Evolutionary conservation across 2,329 filamentous ascomycete genomes (phyloP), one percentile per base, ranked within the genome.

Genomic region (Leptographium galeiforme): DNA sequence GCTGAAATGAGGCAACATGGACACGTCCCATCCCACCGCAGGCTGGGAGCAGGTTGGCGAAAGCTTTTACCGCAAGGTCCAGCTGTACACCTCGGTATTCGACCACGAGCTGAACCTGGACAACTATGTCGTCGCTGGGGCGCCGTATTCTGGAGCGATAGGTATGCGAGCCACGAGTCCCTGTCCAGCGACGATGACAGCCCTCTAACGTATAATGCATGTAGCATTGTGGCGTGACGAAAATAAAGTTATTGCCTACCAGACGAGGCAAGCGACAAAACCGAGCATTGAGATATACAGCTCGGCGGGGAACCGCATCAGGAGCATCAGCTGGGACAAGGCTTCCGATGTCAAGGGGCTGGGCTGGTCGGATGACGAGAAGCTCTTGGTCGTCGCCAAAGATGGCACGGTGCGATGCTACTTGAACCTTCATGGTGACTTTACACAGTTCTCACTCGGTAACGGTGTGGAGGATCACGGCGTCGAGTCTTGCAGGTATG

Each of bases 311-410:
- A 93, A 89, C 72, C 80, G 89, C 55, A 84, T 98, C 57, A 84
- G 85, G 62, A 82, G 81, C 64, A 89, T 96, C 59, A 80, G 85
- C 66, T 97, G 91, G 90, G 91, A 97, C 62, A 88, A 90, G 69
- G 88, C 88, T 47, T 74, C 82, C 4, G 55, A 59, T 12, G 87
- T 98, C 63, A 86, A 84, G 66, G 89, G 88, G 2, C 76, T 98
- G 19, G 93, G 93, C 38, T 98, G 93, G 93, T 95, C 90, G 19
- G 91, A 95, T 63, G 89, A 96, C 59, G 93, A 98, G 73, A 85
- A 87, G 64, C 76, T 98, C 48, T 73, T 98, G 5, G 85, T 96
- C 0, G 82, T 97, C 51, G 88, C 89, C 11, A 80, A 86, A 52
- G 91, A 98, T 63, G 93, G 93, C 30, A 91, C 83, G 1, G 91